Conservation (phyloP, 192 early-diverging fungal species). For the Entomortierella parvispora region DNA sequence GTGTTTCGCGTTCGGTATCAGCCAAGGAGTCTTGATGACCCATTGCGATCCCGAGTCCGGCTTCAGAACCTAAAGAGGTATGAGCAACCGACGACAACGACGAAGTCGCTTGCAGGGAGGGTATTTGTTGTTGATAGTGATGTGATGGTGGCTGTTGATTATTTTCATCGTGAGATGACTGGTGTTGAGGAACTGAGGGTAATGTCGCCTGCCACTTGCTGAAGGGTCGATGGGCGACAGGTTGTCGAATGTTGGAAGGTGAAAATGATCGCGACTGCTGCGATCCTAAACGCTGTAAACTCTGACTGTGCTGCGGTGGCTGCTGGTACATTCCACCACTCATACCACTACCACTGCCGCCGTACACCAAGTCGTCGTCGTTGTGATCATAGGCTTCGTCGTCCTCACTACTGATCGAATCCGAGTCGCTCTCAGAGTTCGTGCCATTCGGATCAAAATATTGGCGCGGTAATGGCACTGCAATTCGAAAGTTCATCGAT, state of each 20-base stretch:
- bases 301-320: conserved; percentile 1
- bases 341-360: neutral
- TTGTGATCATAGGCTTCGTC: conserved; percentile 42
- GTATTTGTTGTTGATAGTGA: conserved; percentile 1
- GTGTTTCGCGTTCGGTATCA: conserved; percentile 5
- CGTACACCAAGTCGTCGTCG: conserved; percentile 36
- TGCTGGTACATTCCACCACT: conserved; percentile 8
- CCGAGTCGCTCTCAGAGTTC: conserved; percentile 44
- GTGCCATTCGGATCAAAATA: conserved; percentile 28
- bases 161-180: conserved; percentile 1
- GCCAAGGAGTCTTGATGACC: neutral
- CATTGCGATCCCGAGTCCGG: conserved; percentile 35
- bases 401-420: conserved; percentile 47
- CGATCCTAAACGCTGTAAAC: neutral
- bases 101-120: conserved; percentile 23
- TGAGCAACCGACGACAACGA: conserved; percentile 22
- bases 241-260: neutral
- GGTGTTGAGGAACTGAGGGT: neutral
- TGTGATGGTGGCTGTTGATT: conserved; percentile 10
- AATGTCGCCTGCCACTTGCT: neutral
- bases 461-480: conserved; percentile 29
- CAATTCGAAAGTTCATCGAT: conserved; percentile 47
- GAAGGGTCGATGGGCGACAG: neutral
- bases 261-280: neutral
- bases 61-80: conserved; percentile 52